These are phyloP conservation scores for Mrakia frigida DNA, from an alignment of 768 basidiomycete genomes.

Conservation along the genomic window DNA sequence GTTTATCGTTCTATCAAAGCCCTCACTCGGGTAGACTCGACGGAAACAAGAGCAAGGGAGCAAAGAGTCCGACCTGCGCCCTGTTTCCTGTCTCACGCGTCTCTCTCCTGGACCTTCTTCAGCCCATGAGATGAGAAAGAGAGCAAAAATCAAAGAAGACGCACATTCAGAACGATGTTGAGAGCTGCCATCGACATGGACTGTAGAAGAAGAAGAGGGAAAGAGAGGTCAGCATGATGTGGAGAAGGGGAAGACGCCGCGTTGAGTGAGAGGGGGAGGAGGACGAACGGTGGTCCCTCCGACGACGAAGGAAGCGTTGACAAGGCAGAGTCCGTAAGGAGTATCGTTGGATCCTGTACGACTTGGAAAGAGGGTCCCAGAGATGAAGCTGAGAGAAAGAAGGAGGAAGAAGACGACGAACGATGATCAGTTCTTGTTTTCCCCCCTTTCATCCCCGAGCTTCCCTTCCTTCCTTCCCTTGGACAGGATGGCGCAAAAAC, in stretches of 20 bases:
- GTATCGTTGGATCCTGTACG: not conserved
- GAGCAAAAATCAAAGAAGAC: not conserved
- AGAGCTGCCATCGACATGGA: not conserved
- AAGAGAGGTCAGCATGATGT: not conserved
- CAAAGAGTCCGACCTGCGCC: not conserved
- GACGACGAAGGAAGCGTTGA: slow-evolving; percentile 2
- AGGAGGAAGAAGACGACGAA: too few relatives aligned
- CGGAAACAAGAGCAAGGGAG: not conserved
- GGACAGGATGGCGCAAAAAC: too few relatives aligned
- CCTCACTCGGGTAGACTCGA: not conserved
- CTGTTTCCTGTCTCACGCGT: not conserved
- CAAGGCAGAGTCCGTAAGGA: not conserved
- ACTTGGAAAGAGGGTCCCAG: not conserved
- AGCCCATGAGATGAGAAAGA: not conserved
- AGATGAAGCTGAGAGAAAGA: not conserved
- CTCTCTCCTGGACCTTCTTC: not conserved
- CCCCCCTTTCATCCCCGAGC: not conserved
- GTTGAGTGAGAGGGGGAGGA: not conserved
- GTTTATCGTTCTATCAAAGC: not conserved
- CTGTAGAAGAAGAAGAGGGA: not conserved
- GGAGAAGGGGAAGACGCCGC: not conserved
- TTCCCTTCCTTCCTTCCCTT: not conserved
- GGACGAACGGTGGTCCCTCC: not conserved
- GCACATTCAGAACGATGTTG: not conserved
- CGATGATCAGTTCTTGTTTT: not conserved